A percentile compares a stretch with the other conserved stretches of the same genome.
These are phyloP conservation scores for Exophiala aquamarina DNA, from an alignment of 2,329 filamentous ascomycete genomes.

Conservation along the genomic window DNA sequence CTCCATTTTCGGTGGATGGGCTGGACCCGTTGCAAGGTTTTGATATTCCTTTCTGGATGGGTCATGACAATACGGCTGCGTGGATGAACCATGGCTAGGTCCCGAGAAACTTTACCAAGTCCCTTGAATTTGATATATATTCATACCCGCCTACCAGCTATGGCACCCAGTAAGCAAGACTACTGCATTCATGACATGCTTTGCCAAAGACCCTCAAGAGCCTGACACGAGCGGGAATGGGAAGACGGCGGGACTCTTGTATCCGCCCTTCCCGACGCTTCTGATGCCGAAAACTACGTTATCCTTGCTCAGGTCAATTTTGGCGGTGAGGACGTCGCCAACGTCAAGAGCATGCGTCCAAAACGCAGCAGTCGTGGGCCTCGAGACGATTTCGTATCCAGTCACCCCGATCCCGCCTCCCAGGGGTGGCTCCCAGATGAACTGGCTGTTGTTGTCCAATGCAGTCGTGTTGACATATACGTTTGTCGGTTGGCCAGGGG, in stretches of 20 bases:
- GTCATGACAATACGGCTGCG: slow-evolving; percentile 11
- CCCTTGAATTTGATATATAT: no score
- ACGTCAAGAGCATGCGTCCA: slow-evolving; percentile 53
- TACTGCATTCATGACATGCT: no score
- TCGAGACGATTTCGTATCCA: slow-evolving; percentile 59
- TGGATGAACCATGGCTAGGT: slow-evolving; percentile 10
- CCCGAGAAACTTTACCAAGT: no score
- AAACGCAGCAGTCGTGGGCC: slow-evolving; percentile 50
- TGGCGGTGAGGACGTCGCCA: slow-evolving; percentile 47
- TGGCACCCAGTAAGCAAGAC: no score
- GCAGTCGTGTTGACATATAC: slow-evolving; percentile 49
- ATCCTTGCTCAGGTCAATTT: slow-evolving; percentile 55
- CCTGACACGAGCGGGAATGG: slow-evolving; percentile 36
- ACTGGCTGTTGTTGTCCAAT: slow-evolving; percentile 50
- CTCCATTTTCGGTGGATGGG: slow-evolving; percentile 7
- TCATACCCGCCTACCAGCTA: no score
- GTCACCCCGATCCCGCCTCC: slow-evolving; percentile 40
- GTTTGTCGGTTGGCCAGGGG: slow-evolving; percentile 51
- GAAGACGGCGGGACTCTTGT: slow-evolving; percentile 50
- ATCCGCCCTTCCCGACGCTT: slow-evolving; percentile 52
- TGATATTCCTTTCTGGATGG: slow-evolving; percentile 17
- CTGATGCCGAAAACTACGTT: slow-evolving; percentile 59
- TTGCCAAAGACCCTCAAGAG: neutral
- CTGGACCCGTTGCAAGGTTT: slow-evolving; percentile 16
- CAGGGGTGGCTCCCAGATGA: slow-evolving; percentile 45